These are phyloP conservation scores for Termitomyces sp. DNA, from an alignment of 1,284 basidiomycete genomes.

Conservation along the genomic window DNA sequence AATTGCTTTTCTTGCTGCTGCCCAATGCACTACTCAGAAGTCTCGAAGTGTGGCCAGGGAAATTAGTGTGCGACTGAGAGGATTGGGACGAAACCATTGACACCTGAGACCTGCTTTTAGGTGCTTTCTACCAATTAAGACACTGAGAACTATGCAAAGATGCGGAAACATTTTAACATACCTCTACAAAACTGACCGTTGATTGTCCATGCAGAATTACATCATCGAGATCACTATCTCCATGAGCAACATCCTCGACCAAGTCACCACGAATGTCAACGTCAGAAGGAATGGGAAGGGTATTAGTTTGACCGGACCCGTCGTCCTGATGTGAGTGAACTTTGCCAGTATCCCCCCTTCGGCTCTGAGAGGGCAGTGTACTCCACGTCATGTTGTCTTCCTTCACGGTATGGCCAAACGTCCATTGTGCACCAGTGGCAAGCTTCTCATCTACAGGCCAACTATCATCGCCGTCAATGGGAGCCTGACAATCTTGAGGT, in stretches of 20 bases:
- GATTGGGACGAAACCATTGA: constrained; percentile 50
- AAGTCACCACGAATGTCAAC: constrained; percentile 23
- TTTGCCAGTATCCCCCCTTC: constrained; percentile 32
- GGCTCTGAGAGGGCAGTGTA: constrained; percentile 52
- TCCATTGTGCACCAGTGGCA: constrained; percentile 49
- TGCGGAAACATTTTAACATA: constrained; percentile 25
- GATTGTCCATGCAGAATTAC: constrained; percentile 32
- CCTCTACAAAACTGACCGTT: constrained; percentile 39
- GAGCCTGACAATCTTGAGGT: constrained; percentile 23
- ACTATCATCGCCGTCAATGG: constrained; percentile 59
- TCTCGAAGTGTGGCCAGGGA: constrained; percentile 65
- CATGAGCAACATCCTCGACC: constrained; percentile 17
- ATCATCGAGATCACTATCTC: constrained; percentile 38
- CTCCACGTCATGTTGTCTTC: constrained; percentile 73
- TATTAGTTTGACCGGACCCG: neutral
- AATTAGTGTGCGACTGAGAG: constrained; percentile 50
- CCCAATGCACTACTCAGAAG: constrained; percentile 60
- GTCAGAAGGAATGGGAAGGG: constrained; percentile 21
- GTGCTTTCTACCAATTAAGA: constrained; percentile 19
- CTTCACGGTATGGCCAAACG: constrained; percentile 40
- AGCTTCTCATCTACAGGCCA: constrained; percentile 68
- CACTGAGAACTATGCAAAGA: neutral
- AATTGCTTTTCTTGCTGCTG: constrained; percentile 60
- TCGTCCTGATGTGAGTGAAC: constrained; percentile 15
- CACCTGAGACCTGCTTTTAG: constrained; percentile 44